Evolutionary conservation across 1,139 yeast species (phyloP), one percentile per base, ranked within the genome.

Genomic region (Suhomyces coccinellae): DNA sequence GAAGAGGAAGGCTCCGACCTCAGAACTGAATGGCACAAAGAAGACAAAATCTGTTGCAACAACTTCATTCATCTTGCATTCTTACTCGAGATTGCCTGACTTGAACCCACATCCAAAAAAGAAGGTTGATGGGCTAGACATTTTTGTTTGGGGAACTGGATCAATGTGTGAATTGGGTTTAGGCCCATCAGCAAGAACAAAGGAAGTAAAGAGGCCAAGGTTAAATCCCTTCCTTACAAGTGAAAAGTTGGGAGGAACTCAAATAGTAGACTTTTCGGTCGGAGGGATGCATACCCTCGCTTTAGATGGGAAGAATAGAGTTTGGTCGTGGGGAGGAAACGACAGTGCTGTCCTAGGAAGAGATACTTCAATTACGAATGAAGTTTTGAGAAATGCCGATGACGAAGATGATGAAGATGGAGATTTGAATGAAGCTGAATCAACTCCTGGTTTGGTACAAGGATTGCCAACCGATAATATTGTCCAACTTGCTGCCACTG

Each of bases 281-380:
- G 99, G 99, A 36, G 99, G 99, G 41, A 93, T 95, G 85, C 99
- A 93, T 61, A 81, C 87, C 0, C 65, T 95, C 36, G 97, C 95
- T 0, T 68, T 93, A 44, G 97, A 90, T 60, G 66, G 80, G 31
- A 69, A 77, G 22, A 89, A 88, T 54, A 73, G 80, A 45, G 66
- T 93, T 8, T 91, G 97, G 97, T 87, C 97, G 3, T 93, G 99
- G 99, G 99, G 99, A 48, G 86, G 87, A 44, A 95, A 93, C 58
- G 99, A 93, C 59, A 84, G 89, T 50, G 91, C 86, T 32, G 97
- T 88, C 1, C 73, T 93, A 43, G 99, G 98, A n/a, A 82, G 99
- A 63, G 87, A 86, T 55, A 72, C 79, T 6, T 85, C 96, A 0
- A 73, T 80, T 13, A 83, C 75, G 0, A 78, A 69, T 26, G 93